A percentile compares a stretch with the other conserved stretches of the same genome.
phyloP scores from a whole-genome alignment of 1,284 basidiomycete species.

The Stygiomarasmius scandens region DNA sequence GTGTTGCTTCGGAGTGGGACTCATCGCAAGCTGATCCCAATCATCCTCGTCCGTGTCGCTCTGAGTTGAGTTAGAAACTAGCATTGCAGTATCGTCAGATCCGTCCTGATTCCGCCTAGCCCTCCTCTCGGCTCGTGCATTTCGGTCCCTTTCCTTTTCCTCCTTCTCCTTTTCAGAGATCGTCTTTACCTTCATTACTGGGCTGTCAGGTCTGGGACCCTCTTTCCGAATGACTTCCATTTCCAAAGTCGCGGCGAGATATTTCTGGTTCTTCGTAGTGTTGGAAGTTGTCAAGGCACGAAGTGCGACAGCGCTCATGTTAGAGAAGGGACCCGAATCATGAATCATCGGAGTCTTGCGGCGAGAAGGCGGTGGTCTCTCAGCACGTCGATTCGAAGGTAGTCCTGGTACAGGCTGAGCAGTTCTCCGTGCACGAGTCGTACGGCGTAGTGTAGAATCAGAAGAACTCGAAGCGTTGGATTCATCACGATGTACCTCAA shows the following conservation, averaged over 20 bases:
- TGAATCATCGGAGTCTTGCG: constrained; percentile 29
- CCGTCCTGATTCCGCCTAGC: constrained; percentile 46
- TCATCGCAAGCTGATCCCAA: constrained; percentile 11
- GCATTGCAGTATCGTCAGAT: constrained; percentile 26
- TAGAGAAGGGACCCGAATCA: constrained; percentile 52
- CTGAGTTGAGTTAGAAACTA: constrained; percentile 26
- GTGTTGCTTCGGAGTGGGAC: constrained; percentile 38
- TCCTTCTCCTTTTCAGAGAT: constrained; percentile 67
- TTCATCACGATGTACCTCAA: neutral
- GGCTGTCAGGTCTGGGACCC: constrained; percentile 78
- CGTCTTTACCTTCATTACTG: constrained; percentile 73
- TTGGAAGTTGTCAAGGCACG: constrained; percentile 71
- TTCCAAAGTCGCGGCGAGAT: constrained; percentile 57
- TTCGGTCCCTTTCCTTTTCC: constrained; percentile 58
- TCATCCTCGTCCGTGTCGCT: constrained; percentile 27
- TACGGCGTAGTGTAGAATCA: constrained; percentile 11
- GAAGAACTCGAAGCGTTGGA: neutral
- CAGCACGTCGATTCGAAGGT: neutral
- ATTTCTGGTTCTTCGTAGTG: constrained; percentile 70
- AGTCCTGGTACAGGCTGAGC: neutral
- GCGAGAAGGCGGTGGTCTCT: constrained; percentile 7
- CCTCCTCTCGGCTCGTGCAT: constrained; percentile 68
- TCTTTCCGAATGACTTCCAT: constrained; percentile 71
- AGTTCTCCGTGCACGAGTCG: neutral
- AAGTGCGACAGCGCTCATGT: constrained; percentile 67